Evolutionary conservation across 2,329 filamentous ascomycete genomes (phyloP), one percentile per base, ranked within the genome.

Genomic region (Huntiella moniliformis): DNA sequence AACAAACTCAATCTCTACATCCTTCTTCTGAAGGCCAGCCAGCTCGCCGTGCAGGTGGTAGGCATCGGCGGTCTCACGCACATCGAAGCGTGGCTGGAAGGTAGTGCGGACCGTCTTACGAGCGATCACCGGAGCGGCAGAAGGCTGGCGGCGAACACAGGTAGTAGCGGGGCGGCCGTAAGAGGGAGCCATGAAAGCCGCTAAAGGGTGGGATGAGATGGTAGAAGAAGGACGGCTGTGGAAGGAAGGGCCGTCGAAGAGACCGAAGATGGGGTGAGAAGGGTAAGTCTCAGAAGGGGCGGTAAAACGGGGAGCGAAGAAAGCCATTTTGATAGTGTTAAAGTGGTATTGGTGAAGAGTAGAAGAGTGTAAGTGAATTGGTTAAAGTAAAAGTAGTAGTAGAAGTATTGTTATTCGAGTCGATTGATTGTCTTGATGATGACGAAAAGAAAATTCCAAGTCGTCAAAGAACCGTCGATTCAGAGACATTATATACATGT

Each of bases 41-140:
- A 88, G 73, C 61, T 88, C 82, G 55, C 82, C 83, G 55, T 87
- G 75, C 15, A 88, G 77, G 61, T 88, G 78, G 57, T 85, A 88
- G 52, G 66, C 59, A 4, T 74, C 62, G 50, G 71, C 70, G 10
- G 71, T 73, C 64, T 91, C 83, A 58, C 73, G 77, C 51, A 87
- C 69, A 55, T 88, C 82, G 57, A 88, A 88, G 61, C 77, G 80
- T 46, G 82, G 83, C 48, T 73, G 71, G 71, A 85, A 87, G 56
- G 71, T 65, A 40, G 65, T 67, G 41, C 70, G 53, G 6, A 28
- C 22, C 3, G 22, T 28, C 22, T 28, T 28, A 8, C 22, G 22
- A 28, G 22, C 22, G 10, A 28, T 28, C 22, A 28, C 6, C 6
- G 48, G 53, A 54, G 38, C 51, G 54, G 46, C 52, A 54, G 12